These are phyloP conservation scores for Irpex lacteus DNA, from an alignment of 1,284 basidiomycete genomes.

Conservation along the genomic window DNA sequence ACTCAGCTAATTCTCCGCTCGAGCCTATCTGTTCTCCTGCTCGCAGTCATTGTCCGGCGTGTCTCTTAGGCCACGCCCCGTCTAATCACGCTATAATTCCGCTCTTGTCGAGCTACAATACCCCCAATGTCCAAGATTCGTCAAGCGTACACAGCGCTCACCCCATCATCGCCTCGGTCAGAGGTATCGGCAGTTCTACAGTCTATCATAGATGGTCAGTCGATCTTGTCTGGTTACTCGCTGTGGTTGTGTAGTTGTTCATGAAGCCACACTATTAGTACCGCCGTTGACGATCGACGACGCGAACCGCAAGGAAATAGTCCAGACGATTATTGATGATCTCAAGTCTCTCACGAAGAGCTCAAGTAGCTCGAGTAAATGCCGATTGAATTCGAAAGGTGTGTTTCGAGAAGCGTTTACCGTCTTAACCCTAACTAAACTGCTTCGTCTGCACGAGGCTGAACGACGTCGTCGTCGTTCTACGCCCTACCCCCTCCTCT, in stretches of 20 bases:
- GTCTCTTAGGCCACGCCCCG: background rate
- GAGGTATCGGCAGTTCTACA: constrained; percentile 46
- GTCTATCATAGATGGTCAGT: constrained; percentile 45
- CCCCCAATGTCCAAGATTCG: constrained; percentile 28
- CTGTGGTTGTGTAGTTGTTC: background rate
- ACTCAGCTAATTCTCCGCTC: constrained; percentile 1
- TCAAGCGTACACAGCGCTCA: constrained; percentile 44
- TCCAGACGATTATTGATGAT: constrained; percentile 59
- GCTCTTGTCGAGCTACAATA: background rate
- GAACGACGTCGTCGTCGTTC: no score
- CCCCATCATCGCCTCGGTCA: constrained; percentile 40
- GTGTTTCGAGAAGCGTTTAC: constrained; percentile 12
- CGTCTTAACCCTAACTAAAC: background rate
- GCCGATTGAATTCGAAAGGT: constrained; percentile 55
- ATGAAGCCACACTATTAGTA: constrained; percentile 4
- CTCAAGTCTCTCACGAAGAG: constrained; percentile 35
- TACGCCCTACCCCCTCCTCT: no score
- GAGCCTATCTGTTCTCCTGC: background rate
- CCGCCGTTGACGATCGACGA: constrained; percentile 43
- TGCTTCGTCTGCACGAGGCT: background rate
- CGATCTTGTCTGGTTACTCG: background rate
- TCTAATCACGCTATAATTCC: background rate
- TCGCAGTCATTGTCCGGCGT: background rate
- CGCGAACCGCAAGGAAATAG: constrained; percentile 43
- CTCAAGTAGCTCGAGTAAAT: constrained; percentile 33